Base-by-base conservation (phyloP, 768 basidiomycete species). In the Lactifluus subvellereus region DNA sequence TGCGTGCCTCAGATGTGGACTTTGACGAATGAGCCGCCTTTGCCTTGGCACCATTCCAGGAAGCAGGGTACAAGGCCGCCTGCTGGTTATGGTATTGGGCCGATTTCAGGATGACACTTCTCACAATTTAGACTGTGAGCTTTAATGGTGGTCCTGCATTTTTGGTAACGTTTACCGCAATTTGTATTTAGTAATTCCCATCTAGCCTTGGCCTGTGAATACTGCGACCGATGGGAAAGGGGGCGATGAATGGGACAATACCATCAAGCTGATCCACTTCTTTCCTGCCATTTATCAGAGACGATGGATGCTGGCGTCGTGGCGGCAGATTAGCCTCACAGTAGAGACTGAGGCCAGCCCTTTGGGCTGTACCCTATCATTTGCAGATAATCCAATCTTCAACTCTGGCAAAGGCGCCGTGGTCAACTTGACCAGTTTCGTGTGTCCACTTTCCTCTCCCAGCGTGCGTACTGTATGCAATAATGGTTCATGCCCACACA, bases 391-490 rank as follows among this genome's bases (percentile, higher is more conserved):
- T 63, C 85, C 87, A 7, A 73, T 93, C 18, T 92, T 93, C 76
- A 93, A 93, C 68, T 75, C 85, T 35, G 89, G 83, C 20, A 88
- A 87, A 68, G 91, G 91, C 4, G 87, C 91, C 9, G 90, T 93
- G 18, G 93, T 91, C 76, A 93, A 92, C 67, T 75, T 80, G 10
- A 88, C 77, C 9, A 90, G 91, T 49, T 90, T 91, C 79, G 89
- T 88, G 59, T 51, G 72, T 27, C 3, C 49, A n/a, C 22, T n/a
- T n/a, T 42, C 2, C 13, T 50, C 47, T 27, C 32, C 5, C n/a
- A 54, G 33, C 22, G 16, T 27, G 35, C 30, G 42, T 38, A 59
- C 16, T 50, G 5, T 32, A n/a, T 18, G 38, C 16, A 45, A 7
- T 10, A 47, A 20, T 22, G 14, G 33, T 42, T 61, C 51, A 61